Evolutionary conservation across 176 grass and related monocot species (phyloP), one percentile per base, ranked within the genome.

Genomic region (Aegilops tauschii): DNA sequence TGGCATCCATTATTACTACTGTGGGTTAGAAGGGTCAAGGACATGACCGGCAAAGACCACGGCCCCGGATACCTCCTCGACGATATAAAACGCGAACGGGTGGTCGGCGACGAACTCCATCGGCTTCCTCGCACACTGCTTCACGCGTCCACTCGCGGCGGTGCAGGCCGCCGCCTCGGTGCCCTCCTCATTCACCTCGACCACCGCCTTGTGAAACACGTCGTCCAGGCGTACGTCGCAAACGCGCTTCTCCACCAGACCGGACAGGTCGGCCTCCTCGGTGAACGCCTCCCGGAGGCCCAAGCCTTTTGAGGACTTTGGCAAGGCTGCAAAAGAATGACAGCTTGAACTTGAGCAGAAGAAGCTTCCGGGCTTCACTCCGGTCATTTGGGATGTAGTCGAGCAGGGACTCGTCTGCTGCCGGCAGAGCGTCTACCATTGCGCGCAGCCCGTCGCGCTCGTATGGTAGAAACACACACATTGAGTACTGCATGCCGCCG

Each of bases 391-490:
- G 69, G 21, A 73, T 10, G 11, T 73, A 39, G 69, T 44, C 37
- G 1, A 44, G 11, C 21, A 73, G 11, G 21, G 69, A 73, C 27
- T 50, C 75, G 9, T 50, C 47, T 5, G 25, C 50, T 4, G 40
- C 40, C 3, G 47, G 12, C 0, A 90, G 56, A 20, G 18, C 36
- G 10, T 78, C 42, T 3, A 62, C 47, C 11, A 90, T 67, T 21
- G 23, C 16, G 49, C 25, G 8, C 9, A 90, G 31, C n/a, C 83
- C 88, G 45, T 86, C 64, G 65, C 3, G 71, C 47, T 17, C 5
- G 32, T 86, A 2, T 0, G 88, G 88, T 8, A 90, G 78, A 65
- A 90, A 77, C n/a, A 90, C 20, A 9, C 66, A 76, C 88, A 90
- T 78, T 7, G 84, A 82, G 58, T 27, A 79, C 2, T 12, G 47